A percentile compares a stretch with the other conserved stretches of the same genome.
Conservation (phyloP, 345 rosid species). For the Cardiospermum halicacabum region DNA sequence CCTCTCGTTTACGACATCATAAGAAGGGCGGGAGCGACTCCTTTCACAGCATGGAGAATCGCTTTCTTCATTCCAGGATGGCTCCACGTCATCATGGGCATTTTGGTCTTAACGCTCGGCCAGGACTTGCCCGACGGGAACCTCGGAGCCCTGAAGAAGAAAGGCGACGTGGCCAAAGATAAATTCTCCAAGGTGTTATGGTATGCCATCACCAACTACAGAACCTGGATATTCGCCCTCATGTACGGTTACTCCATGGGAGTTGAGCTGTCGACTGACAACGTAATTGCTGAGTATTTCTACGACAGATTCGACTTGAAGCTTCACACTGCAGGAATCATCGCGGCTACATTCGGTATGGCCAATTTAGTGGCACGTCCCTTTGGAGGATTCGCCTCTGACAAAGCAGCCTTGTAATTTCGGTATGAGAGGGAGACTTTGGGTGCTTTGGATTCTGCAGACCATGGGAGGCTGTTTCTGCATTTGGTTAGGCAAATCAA, state of each 20-base stretch:
- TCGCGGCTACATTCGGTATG: slow-evolving; percentile 85
- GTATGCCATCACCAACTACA: slow-evolving; percentile 77
- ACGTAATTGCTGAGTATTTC: slow-evolving; percentile 80
- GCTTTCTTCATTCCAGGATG: slow-evolving; percentile 80
- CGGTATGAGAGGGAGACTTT: slow-evolving; percentile 82
- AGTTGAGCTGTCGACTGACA: slow-evolving; percentile 73
- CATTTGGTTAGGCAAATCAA: slow-evolving; percentile 67
- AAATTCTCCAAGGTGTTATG: slow-evolving; percentile 77
- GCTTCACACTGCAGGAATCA: slow-evolving; percentile 68
- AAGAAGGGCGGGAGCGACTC: slow-evolving; percentile 43
- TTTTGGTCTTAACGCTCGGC: slow-evolving; percentile 67
- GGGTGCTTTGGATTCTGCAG: slow-evolving; percentile 73
- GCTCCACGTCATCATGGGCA: slow-evolving; percentile 63
- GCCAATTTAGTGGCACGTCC: slow-evolving; percentile 77
- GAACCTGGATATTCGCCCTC: slow-evolving; percentile 87
- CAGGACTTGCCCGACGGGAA: slow-evolving; percentile 95
- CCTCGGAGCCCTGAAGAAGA: slow-evolving; percentile 57
- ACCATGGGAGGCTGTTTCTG: slow-evolving; percentile 72
- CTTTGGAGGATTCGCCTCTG: slow-evolving; percentile 70
- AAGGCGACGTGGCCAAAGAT: slow-evolving; percentile 68
- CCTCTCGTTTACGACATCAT: slow-evolving; percentile 73
- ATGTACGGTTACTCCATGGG: slow-evolving; percentile 91
- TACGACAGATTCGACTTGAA: slow-evolving; percentile 70
- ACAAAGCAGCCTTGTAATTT: slow-evolving; percentile 44
- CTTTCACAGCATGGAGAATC: slow-evolving; percentile 89